Percentiles rank a stretch among this genome's conserved stretches.
These are phyloP conservation scores for Rhynchosporium graminicola DNA, from an alignment of 2,329 filamentous ascomycete species.

Conservation along the genomic window DNA sequence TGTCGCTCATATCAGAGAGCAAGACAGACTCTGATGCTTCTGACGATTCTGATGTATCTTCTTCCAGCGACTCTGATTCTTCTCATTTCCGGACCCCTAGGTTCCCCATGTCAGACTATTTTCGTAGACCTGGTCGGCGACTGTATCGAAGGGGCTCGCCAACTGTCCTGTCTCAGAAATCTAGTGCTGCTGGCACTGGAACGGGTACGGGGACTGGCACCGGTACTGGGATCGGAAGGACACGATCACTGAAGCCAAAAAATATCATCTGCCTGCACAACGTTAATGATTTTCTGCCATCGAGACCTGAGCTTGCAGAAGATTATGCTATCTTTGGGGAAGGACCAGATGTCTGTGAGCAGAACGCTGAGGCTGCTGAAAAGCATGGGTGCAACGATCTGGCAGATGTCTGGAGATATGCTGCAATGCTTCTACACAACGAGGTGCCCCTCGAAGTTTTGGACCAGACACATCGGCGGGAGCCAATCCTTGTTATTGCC, in stretches of 20 bases:
- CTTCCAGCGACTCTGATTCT: conserved; percentile 41
- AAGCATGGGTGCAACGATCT: conserved; percentile 70
- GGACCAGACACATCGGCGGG: conserved; percentile 52
- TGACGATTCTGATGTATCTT: conserved; percentile 38
- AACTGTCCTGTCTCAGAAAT: conserved; percentile 40
- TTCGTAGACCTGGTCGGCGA: conserved; percentile 33
- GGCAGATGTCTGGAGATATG: conserved; percentile 80
- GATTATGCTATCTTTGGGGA: conserved; percentile 85
- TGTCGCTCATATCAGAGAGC: conserved; percentile 40
- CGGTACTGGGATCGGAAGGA: conserved; percentile 41
- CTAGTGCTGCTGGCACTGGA: conserved; percentile 44
- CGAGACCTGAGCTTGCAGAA: conserved; percentile 73
- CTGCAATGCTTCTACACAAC: conserved; percentile 74
- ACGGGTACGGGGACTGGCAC: conserved; percentile 59
- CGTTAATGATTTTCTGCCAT: conserved; percentile 70
- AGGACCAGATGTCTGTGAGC: conserved; percentile 75
- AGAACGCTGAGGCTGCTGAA: conserved; percentile 79
- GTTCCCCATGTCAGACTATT: conserved; percentile 37
- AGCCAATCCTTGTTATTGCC: conserved; percentile 65
- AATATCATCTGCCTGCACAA: conserved; percentile 76
- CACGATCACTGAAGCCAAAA: conserved; percentile 48
- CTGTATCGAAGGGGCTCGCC: conserved; percentile 36
- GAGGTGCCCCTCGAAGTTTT: conserved; percentile 71
- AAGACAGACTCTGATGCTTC: conserved; percentile 44
- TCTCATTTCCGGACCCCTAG: conserved; percentile 37